A percentile compares a stretch with the other conserved stretches of the same genome.
Conservation (phyloP, 164 flowering plant species). For the Vitis rotundifolia region DNA sequence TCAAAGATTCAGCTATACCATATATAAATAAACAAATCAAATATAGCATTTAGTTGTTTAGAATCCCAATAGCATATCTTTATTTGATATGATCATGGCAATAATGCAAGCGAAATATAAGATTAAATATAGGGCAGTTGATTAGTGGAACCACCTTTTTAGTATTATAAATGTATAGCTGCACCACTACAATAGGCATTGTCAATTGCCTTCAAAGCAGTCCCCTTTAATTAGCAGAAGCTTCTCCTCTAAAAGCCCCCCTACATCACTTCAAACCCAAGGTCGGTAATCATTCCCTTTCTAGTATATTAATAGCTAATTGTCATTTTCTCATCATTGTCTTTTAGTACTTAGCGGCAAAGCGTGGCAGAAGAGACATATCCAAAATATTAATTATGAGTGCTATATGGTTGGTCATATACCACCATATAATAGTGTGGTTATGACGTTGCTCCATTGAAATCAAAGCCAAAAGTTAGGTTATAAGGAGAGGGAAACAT, state of each 20-base stretch:
- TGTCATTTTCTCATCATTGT: neutral
- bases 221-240: neutral
- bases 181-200: no score
- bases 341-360: neutral
- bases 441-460: constrained; percentile 7
- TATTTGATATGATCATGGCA: no score
- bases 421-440: neutral
- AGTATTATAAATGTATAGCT: no score
- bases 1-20: no score
- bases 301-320: neutral
- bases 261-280: neutral
- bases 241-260: neutral
- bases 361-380: neutral
- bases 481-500: neutral
- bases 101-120: no score
- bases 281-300: constrained; percentile 18
- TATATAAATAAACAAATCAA: no score
- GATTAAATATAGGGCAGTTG: no score
- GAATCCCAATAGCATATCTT: no score
- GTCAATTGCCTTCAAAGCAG: no score
- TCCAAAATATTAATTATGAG: no score
- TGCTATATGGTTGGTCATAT: neutral
- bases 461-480: constrained; percentile 16
- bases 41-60: no score
- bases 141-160: no score